Base-by-base conservation (phyloP, 2,329 filamentous ascomycete genomes). In the Samsoniella hepiali region DNA sequence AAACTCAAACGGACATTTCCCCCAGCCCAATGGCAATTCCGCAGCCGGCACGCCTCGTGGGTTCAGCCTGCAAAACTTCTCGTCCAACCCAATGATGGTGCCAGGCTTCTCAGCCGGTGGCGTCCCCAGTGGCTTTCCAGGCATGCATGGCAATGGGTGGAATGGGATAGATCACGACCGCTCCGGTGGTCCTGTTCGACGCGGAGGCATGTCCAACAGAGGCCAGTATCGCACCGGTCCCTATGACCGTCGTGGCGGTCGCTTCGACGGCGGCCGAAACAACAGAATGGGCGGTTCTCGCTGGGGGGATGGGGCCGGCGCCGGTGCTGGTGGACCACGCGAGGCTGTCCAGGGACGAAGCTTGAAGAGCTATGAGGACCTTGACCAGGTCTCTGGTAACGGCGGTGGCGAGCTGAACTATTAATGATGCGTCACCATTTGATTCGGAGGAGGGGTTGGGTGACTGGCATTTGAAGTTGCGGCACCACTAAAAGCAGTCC, bases 1-100 rank as follows among this genome's bases (percentile, higher is more conserved):
- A 44, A 97, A 96, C 73, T 96, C 91, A 70, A 97, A 97, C 71
- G 94, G 94, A 1, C 94, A 97, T 77, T 97, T 97, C 81, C 93
- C 93, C 1, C 86, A 92, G 49, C 83, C 86, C 55, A 91, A 90
- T 70, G 87, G 88, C 27, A 91, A 94, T 69, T 84, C 88, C 58
- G 87, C 88, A 45, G 86, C 89, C 5, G 94, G 94, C 53, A 97
- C 94, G 6, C 94, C 94, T 42, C 89, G 94, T 38, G 93, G 93
- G 0, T 98, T 98, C 80, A 96, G 92, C 71, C 80, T 98, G 34
- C 84, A 90, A 63, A 91, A 88, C 70, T 89, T 91, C 72, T 77
- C 82, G 49, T 81, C 88, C 77, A 84, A 82, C 65, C 79, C 77
- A 64, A 84, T 85, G 72, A 81, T 88, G 72, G 84, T 88, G 73